Conservation (phyloP, 345 rosid genomes). For the Eucalyptus marginata region DNA sequence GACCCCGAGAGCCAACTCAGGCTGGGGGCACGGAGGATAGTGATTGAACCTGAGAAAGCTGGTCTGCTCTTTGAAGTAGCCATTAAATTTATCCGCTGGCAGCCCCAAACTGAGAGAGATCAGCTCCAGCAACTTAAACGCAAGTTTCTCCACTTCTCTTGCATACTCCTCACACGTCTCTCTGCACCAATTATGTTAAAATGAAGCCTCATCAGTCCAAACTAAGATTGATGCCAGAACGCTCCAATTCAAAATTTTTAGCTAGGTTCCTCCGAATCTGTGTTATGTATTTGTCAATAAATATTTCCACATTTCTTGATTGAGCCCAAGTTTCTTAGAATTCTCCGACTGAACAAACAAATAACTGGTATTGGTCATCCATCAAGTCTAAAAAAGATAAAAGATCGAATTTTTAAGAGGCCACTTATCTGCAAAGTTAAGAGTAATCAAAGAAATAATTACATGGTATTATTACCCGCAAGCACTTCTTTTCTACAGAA, state of each 20-base stretch:
- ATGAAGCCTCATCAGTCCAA: not conserved
- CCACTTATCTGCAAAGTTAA: not conserved
- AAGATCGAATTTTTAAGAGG: not conserved
- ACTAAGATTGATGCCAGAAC: not conserved
- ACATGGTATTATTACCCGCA: not conserved
- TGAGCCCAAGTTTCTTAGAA: not conserved
- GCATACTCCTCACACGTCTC: conserved; percentile 62
- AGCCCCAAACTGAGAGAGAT: conserved; percentile 65
- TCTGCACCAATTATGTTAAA: conserved; percentile 12
- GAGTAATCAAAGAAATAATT: not conserved
- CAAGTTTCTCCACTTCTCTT: conserved; percentile 50
- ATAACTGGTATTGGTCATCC: not conserved
- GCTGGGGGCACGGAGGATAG: conserved; percentile 78
- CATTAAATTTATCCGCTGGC: conserved; percentile 21
- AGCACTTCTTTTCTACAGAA: not conserved
- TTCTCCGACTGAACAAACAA: not conserved
- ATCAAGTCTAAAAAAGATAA: not conserved
- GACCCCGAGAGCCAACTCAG: conserved; percentile 77
- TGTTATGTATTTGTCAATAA: not conserved
- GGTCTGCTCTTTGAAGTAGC: conserved; percentile 55
- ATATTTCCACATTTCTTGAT: not conserved
- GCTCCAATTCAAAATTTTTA: not conserved
- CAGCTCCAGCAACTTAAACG: conserved; percentile 48
- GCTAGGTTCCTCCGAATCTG: not conserved
- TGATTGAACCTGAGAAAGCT: conserved; percentile 52